Evolutionary conservation across 2,329 filamentous ascomycete species (phyloP).

Genomic region (Calonectria hongkongensis): DNA sequence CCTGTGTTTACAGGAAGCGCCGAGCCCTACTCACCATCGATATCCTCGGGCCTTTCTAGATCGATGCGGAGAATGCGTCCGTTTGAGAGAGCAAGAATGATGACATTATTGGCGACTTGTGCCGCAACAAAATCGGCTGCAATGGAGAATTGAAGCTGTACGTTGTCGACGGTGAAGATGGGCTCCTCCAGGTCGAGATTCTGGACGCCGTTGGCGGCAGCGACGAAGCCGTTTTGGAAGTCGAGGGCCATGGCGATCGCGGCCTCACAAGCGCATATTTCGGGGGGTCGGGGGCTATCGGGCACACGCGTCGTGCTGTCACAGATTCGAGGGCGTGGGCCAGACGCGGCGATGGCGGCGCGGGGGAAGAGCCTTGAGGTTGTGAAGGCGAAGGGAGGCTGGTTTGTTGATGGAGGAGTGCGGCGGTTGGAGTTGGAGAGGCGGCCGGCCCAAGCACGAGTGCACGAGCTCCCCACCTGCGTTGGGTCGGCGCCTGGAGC

Average conservation of each 20-base stretch:
- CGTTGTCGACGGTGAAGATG: conserved; percentile 95
- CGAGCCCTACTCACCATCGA: conserved; percentile 79
- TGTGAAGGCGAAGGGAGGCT: conserved; percentile 22
- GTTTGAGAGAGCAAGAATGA: conserved; percentile 93
- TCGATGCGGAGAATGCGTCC: conserved; percentile 96
- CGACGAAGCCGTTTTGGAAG: conserved; percentile 79
- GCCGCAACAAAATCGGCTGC: conserved; percentile 97
- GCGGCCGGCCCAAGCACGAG: conserved; percentile 30
- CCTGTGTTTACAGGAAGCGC: too few species aligned
- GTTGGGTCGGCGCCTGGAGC: conserved; percentile 23
- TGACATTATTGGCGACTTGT: conserved; percentile 97
- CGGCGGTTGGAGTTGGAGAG: conserved; percentile 40
- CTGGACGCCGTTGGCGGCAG: conserved; percentile 75
- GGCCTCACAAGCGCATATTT: conserved; percentile 52
- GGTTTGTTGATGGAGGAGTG: conserved; percentile 17
- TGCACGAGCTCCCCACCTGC: conserved; percentile 42
- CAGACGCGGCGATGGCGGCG: not conserved
- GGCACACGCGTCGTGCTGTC: conserved; percentile 6
- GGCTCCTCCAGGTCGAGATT: conserved; percentile 77
- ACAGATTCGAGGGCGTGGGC: not conserved
- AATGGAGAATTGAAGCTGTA: conserved; percentile 95
- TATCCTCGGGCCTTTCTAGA: conserved; percentile 93
- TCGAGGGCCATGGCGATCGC: conserved; percentile 60
- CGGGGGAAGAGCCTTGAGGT: not conserved
- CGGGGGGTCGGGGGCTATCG: conserved; percentile 28